phyloP scores from a whole-genome alignment of 2,329 filamentous ascomycete species.

The Tolypocladium paradoxum region DNA sequence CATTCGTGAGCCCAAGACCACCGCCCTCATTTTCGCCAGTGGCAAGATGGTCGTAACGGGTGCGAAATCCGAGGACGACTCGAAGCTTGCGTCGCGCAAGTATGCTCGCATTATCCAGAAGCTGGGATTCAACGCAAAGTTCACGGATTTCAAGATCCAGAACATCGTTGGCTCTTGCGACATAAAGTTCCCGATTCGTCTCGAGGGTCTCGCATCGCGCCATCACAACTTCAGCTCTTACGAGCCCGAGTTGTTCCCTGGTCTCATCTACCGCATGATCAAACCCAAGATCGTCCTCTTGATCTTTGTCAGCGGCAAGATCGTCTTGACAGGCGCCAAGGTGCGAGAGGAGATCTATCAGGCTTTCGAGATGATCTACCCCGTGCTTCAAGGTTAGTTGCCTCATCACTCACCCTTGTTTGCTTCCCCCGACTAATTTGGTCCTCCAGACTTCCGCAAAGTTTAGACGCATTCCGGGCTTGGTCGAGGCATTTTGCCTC shows the following conservation, averaged over 20 bases:
- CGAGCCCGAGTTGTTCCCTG: conserved; percentile 95
- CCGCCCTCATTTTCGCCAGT: conserved; percentile 91
- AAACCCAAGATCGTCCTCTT: conserved; percentile 98
- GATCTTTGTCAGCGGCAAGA: conserved; percentile 98
- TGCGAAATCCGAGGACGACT: conserved; percentile 96
- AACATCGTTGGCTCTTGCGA: conserved; percentile 98
- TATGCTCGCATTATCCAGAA: conserved; percentile 99
- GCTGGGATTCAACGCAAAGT: conserved; percentile 98
- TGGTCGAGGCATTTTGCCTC: conserved; percentile 4
- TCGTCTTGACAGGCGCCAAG: conserved; percentile 94
- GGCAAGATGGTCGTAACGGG: conserved; percentile 99
- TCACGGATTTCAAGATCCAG: conserved; percentile 99
- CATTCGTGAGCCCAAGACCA: conserved; percentile 98
- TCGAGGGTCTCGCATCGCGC: conserved; percentile 89
- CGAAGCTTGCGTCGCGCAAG: conserved; percentile 91
- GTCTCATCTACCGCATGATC: conserved; percentile 99
- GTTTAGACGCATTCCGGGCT: conserved; percentile 26
- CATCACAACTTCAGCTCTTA: conserved; percentile 99
- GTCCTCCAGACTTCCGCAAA: conserved; percentile 42
- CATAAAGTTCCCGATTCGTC: conserved; percentile 97
- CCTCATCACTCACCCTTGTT: not conserved
- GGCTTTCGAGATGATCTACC: conserved; percentile 95
- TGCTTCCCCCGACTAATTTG: conserved; percentile 2
- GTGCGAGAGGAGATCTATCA: conserved; percentile 97
- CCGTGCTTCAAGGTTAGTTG: conserved; percentile 71